Base-by-base conservation (phyloP, 163 green algal genomes). In the Scenedesmus sp. region DNA sequence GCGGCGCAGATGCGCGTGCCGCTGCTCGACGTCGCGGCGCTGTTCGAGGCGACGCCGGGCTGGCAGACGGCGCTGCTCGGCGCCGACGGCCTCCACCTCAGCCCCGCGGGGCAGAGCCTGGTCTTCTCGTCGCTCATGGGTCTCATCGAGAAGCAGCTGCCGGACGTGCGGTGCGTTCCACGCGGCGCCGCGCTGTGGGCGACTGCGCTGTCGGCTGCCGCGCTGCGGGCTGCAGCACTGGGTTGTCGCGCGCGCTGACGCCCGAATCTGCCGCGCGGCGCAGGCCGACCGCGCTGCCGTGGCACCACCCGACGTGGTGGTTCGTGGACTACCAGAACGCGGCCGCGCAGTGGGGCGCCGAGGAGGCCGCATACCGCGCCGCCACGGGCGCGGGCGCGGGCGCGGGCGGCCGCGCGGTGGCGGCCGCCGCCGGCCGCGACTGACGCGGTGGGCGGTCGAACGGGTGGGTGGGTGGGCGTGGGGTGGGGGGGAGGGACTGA, bases 81-180 rank as follows among this genome's bases (percentile, higher is more conserved):
- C 4, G 74, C 42, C 33, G 91, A 95, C 64, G 91, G 91, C 13
- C 73, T 95, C 29, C 91, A 95, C 71, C 83, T 95, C 18, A 91
- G 80, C 2, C 18, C 54, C 2, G 42, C 65, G 29, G 91, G 89
- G 31, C 85, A 93, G 17, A 26, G 20, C 0, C 53, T 78, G 44
- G 80, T 93, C 26, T 87, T 53, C 39, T 36, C 73, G 22, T 31
- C 75, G 22, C 67, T 94, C 18, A 53, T 77, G 50, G 14, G 51
- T 14, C 28, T 83, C 14, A 83, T 93, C 4, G 47, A 80, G 11
- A 7, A 70, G 11, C 42, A 71, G 0, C 81, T 83, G 33, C 85
- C 81, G 13, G 22, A 80, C 13, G 50, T 85, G 50, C 82, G 75
- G 62, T 70, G 39, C 13, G 62, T 24, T n/a, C n/a, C n/a, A n/a